Evolutionary conservation across 495 filamentous ascomycete species (phyloP).

Genomic region (Penicillium pancosmium): DNA sequence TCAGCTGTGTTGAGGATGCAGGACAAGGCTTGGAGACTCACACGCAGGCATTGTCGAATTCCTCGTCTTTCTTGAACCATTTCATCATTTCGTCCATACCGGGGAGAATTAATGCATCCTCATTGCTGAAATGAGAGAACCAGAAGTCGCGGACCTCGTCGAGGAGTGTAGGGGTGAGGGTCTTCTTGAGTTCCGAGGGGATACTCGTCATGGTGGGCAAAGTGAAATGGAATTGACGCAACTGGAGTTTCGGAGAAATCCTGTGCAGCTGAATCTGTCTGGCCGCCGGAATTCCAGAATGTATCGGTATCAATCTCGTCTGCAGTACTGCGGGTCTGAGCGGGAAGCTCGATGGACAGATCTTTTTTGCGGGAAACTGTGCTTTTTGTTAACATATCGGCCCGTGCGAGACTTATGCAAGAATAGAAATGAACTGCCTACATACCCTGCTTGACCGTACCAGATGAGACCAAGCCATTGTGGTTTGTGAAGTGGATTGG

Average conservation of each 20-base stretch:
- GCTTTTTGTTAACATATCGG: not conserved
- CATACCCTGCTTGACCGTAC: slow-evolving; percentile 7
- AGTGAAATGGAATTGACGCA: slow-evolving; percentile 11
- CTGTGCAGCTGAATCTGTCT: not conserved
- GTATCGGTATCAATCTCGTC: not conserved
- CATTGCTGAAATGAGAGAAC: slow-evolving; percentile 24
- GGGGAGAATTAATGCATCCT: slow-evolving; percentile 23
- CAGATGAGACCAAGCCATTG: slow-evolving; percentile 9
- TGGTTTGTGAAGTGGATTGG: not conserved
- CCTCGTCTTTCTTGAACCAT: slow-evolving; percentile 31
- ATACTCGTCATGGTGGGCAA: slow-evolving; percentile 6
- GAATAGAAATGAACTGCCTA: not conserved
- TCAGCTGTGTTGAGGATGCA: not conserved
- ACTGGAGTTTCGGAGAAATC: not conserved
- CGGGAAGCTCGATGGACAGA: not conserved
- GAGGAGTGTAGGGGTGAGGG: slow-evolving; percentile 26
- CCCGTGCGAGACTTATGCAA: not conserved
- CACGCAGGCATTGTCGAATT: slow-evolving; percentile 35
- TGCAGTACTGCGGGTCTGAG: slow-evolving; percentile 3
- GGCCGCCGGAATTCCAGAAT: not conserved
- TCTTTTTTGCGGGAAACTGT: not conserved
- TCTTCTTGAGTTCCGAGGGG: slow-evolving; percentile 17
- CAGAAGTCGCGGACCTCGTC: slow-evolving; percentile 26
- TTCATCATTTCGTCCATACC: slow-evolving; percentile 22
- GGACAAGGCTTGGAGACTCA: slow-evolving; percentile 13